These are phyloP conservation scores for Aspergillus cristatus DNA, from an alignment of 495 filamentous ascomycete species.

Conservation along the genomic window DNA sequence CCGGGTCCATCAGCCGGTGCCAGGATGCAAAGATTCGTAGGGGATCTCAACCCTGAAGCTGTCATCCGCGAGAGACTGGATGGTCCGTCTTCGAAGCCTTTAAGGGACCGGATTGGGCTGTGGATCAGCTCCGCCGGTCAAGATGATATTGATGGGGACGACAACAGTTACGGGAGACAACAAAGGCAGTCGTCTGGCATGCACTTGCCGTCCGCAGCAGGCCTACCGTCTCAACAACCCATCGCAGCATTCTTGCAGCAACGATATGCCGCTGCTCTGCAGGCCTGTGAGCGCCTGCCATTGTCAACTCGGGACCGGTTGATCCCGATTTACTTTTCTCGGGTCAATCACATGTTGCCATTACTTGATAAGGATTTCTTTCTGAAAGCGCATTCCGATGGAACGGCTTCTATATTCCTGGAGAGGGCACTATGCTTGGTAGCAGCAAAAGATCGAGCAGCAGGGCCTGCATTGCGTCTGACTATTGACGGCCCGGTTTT, in stretches of 20 bases:
- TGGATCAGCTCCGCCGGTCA: constrained; percentile 27
- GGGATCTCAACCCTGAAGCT: constrained; percentile 41
- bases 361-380: constrained; percentile 27
- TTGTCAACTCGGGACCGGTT: constrained; percentile 16
- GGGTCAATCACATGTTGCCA: constrained; percentile 27
- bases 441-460: constrained; percentile 33
- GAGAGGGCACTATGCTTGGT: constrained; percentile 38
- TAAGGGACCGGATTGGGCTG: constrained; percentile 33
- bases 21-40: constrained; percentile 32
- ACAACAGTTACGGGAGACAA: constrained; percentile 1
- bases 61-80: constrained; percentile 31
- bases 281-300: constrained; percentile 22
- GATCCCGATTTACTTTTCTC: constrained; percentile 23
- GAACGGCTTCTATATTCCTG: constrained; percentile 22
- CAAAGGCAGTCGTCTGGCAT: background rate
- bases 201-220: constrained; percentile 2
- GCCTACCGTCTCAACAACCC: constrained; percentile 8
- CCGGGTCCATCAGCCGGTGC: too few species aligned
- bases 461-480: constrained; percentile 23
- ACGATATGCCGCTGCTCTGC: constrained; percentile 19
- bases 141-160: constrained; percentile 1
- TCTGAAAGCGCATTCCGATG: constrained; percentile 10
- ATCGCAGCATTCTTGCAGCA: constrained; percentile 20
- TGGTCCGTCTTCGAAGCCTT: constrained; percentile 20
- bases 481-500: constrained; percentile 14